phyloP scores from a whole-genome alignment of 768 basidiomycete species.

The Gymnopilus junonius region DNA sequence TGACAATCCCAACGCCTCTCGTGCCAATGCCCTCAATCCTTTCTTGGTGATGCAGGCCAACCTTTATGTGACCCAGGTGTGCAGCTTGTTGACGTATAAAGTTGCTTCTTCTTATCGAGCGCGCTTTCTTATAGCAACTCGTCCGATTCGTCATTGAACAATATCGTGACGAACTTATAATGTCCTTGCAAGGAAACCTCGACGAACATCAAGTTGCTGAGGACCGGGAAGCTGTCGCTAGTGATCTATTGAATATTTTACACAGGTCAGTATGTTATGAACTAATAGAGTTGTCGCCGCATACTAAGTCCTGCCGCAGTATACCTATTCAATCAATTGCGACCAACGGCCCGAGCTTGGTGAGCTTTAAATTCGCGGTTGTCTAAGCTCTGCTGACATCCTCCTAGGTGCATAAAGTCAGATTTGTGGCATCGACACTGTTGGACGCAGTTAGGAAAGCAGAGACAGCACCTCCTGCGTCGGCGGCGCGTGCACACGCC shows the following conservation, averaged over 20 bases:
- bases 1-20: conserved; percentile 86
- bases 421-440: conserved; percentile 90
- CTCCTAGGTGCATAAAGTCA: conserved; percentile 83
- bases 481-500: conserved; percentile 83
- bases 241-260: conserved; percentile 84
- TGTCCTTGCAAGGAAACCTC: conserved; percentile 64
- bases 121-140: conserved; percentile 66
- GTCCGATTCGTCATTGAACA: conserved; percentile 93
- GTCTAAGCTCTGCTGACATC: conserved; percentile 11
- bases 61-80: conserved; percentile 88
- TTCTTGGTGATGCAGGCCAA: conserved; percentile 94
- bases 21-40: conserved; percentile 85
- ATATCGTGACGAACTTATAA: conserved; percentile 85
- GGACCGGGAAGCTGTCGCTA: conserved; percentile 83
- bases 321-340: conserved; percentile 95
- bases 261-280: conserved; percentile 57
- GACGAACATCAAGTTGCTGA: conserved; percentile 70
- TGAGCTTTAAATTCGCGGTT: conserved; percentile 17
- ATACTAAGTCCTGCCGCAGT: conserved; percentile 39
- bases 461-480: conserved; percentile 78
- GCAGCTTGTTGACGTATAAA: conserved; percentile 14
- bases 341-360: conserved; percentile 83
- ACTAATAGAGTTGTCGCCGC: conserved; percentile 10
- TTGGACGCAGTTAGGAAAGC: conserved; percentile 84
- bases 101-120: background rate